Conservation (phyloP, 2,329 filamentous ascomycete genomes). For the Aspergillus thermomutatus region DNA sequence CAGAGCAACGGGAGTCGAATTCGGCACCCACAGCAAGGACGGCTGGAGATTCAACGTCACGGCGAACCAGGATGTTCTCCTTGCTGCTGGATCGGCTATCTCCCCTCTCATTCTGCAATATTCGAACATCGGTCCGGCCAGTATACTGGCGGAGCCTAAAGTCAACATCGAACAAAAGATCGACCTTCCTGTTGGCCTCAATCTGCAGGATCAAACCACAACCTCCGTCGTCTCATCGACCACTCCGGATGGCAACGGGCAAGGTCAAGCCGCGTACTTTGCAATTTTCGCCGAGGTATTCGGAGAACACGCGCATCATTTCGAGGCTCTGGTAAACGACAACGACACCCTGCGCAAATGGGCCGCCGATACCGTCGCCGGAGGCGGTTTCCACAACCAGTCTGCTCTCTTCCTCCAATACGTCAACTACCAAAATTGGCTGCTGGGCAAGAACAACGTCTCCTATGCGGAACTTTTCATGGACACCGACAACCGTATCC, state of each 20-base stretch:
- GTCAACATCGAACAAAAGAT: slow-evolving; percentile 18
- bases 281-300: slow-evolving; percentile 26
- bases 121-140: slow-evolving; percentile 26
- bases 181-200: slow-evolving; percentile 28
- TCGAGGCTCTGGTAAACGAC: slow-evolving; percentile 18
- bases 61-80: slow-evolving; percentile 24
- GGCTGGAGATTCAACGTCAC: slow-evolving; percentile 18
- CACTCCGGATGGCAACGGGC: slow-evolving; percentile 12
- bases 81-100: slow-evolving; percentile 25
- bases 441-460: slow-evolving; percentile 22
- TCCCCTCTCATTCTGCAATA: slow-evolving; percentile 26
- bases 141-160: slow-evolving; percentile 7
- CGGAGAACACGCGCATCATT: slow-evolving; percentile 16
- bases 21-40: slow-evolving; percentile 17
- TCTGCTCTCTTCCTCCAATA: slow-evolving; percentile 24
- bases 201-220: slow-evolving; percentile 30
- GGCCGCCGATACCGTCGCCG: slow-evolving; percentile 23
- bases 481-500: slow-evolving; percentile 21
- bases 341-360: slow-evolving; percentile 21
- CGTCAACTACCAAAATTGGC: slow-evolving; percentile 25
- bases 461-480: slow-evolving; percentile 27
- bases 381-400: slow-evolving; percentile 24
- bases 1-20: slow-evolving; percentile 24
- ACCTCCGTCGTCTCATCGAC: slow-evolving; percentile 15
- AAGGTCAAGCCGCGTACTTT: slow-evolving; percentile 27